Evolutionary conservation across 2,329 filamentous ascomycete genomes (phyloP).

Genomic region (Cladobotryum protrusum): DNA sequence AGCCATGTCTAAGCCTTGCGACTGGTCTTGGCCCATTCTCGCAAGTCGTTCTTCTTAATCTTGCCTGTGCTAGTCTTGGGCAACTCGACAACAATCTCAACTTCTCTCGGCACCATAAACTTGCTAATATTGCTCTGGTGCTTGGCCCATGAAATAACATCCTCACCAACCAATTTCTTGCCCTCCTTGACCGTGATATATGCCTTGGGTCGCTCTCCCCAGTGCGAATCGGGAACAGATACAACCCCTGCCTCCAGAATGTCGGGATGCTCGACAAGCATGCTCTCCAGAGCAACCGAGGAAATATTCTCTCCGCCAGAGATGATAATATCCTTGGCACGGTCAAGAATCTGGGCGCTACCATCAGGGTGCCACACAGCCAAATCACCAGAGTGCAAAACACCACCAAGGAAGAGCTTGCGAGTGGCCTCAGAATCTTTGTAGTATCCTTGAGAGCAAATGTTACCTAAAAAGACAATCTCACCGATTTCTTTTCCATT

Average conservation of each 20-base stretch:
- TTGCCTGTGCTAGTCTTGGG: conserved; percentile 98
- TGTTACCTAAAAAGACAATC: conserved; percentile 82
- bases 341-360: conserved; percentile 83
- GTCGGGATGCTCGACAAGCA: conserved; percentile 81
- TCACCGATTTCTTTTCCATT: conserved; percentile 47
- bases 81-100: conserved; percentile 76
- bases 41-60: conserved; percentile 86
- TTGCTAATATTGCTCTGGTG: conserved; percentile 72
- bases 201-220: conserved; percentile 94
- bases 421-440: conserved; percentile 80
- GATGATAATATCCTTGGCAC: conserved; percentile 97
- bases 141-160: conserved; percentile 82
- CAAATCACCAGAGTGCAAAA: conserved; percentile 81
- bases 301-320: conserved; percentile 97
- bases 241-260: conserved; percentile 91
- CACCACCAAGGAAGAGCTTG: conserved; percentile 83
- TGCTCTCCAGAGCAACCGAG: conserved; percentile 82
- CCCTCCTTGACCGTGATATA: conserved; percentile 76
- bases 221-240: conserved; percentile 78
- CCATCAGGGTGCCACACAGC: conserved; percentile 92
- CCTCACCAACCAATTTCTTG: conserved; percentile 42
- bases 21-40: conserved; percentile 63
- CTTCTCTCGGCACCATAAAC: conserved; percentile 76
- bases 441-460: conserved; percentile 87
- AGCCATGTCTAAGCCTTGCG: conserved; percentile 11